phyloP scores from a whole-genome alignment of 139 green algal species.

The Microglena sp. region DNA sequence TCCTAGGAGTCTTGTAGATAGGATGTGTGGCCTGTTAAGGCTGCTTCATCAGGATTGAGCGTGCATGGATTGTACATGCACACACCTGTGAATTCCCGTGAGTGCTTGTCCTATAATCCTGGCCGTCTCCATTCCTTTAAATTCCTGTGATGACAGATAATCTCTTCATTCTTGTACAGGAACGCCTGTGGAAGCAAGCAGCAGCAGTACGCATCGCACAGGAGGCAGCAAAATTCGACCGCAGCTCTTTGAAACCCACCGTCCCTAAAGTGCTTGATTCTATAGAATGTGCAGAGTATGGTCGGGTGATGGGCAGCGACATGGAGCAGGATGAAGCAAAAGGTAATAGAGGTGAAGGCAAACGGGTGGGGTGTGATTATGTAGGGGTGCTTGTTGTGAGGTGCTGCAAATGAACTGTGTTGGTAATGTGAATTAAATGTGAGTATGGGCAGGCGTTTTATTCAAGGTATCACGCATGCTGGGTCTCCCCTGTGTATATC shows the following conservation, averaged over 20 bases:
- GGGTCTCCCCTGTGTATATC: no score
- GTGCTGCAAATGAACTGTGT: no score
- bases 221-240: conserved; percentile 15
- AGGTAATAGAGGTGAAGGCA: no score
- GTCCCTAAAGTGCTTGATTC: not conserved
- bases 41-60: not conserved
- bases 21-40: not conserved
- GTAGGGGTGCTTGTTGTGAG: no score
- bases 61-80: not conserved
- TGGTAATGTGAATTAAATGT: no score
- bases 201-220: conserved; percentile 12
- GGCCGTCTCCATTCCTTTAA: not conserved
- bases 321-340: no score
- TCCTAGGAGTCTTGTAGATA: not conserved
- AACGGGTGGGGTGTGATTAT: no score
- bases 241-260: conserved; percentile 10
- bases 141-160: not conserved
- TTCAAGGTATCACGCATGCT: no score
- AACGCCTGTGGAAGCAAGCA: conserved; percentile 22
- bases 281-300: no score
- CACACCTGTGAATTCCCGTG: not conserved
- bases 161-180: conserved; percentile 1
- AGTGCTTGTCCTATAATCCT: not conserved
- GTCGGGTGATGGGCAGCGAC: no score
- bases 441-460: no score